Conservation (phyloP, 2,329 filamentous ascomycete genomes). For the Boeremia lycopersici region DNA sequence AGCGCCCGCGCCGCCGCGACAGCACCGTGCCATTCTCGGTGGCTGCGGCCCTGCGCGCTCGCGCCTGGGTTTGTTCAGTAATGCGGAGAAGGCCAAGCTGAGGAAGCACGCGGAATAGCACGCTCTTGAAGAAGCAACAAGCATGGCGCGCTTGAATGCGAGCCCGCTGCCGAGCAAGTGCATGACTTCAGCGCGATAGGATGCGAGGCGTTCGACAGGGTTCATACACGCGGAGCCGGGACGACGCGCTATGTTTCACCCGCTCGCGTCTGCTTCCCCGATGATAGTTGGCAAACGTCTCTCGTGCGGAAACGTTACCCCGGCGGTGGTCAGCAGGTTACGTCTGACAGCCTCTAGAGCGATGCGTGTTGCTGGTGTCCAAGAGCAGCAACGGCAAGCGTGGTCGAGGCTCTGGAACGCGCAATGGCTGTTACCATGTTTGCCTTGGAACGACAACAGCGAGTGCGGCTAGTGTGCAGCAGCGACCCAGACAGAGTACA, state of each 20-base stretch:
- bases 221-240: slow-evolving; percentile 40
- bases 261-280: slow-evolving; percentile 27
- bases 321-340: slow-evolving; percentile 14
- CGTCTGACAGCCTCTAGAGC: background rate
- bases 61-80: slow-evolving; percentile 21
- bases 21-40: slow-evolving; percentile 12
- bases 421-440: background rate
- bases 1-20: slow-evolving; percentile 6
- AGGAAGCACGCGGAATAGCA: slow-evolving; percentile 22
- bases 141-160: slow-evolving; percentile 34
- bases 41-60: slow-evolving; percentile 17
- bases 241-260: slow-evolving; percentile 45
- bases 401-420: background rate
- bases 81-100: slow-evolving; percentile 30
- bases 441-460: slow-evolving; percentile 9
- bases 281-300: slow-evolving; percentile 7
- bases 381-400: background rate
- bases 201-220: slow-evolving; percentile 20
- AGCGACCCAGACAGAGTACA: background rate
- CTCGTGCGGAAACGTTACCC: slow-evolving; percentile 13
- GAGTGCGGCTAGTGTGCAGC: slow-evolving; percentile 12
- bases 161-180: slow-evolving; percentile 24
- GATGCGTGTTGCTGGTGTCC: background rate
- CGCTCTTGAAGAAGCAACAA: slow-evolving; percentile 16
- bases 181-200: slow-evolving; percentile 14